Conservation (phyloP, 108 stramenopile genomes). For the Epipyxis sp. region DNA sequence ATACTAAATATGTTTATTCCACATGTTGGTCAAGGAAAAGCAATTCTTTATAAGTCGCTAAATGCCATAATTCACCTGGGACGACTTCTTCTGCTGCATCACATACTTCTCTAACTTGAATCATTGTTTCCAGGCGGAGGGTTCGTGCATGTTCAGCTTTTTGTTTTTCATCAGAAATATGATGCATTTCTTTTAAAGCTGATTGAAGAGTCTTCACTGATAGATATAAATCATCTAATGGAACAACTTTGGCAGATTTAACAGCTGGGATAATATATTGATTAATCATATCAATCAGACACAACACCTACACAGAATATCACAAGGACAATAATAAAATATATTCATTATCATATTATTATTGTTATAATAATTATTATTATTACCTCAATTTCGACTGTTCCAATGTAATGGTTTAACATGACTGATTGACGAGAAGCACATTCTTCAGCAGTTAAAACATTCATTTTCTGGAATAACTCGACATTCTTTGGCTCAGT, state of each 20-base stretch:
- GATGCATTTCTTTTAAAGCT: conserved; percentile 6
- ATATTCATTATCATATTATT: too few species aligned
- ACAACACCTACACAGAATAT: too few species aligned
- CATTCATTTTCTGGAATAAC: conserved; percentile 83
- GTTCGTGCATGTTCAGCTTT: conserved; percentile 66
- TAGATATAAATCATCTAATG: conserved; percentile 64
- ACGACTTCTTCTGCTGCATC: conserved; percentile 84
- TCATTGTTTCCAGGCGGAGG: conserved; percentile 80
- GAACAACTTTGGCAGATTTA: conserved; percentile 54
- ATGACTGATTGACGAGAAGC: conserved; percentile 75
- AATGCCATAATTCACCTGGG: conserved; percentile 80
- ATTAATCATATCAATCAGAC: conserved; percentile 85
- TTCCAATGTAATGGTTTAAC: conserved; percentile 85
- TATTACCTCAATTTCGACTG: conserved; percentile 87
- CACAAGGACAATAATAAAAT: too few species aligned
- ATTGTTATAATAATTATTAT: too few species aligned
- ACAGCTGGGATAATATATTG: conserved; percentile 80
- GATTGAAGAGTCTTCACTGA: conserved; percentile 15
- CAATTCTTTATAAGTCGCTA: conserved; percentile 91
- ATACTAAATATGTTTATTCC: background rate
- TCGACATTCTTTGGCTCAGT: conserved; percentile 75
- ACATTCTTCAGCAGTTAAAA: conserved; percentile 74
- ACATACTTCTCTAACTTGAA: conserved; percentile 75
- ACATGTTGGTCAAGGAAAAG: conserved; percentile 57
- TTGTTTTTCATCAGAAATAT: conserved; percentile 60